Conservation (phyloP, 164 flowering plant genomes). For the Stephania yunnanensis region DNA sequence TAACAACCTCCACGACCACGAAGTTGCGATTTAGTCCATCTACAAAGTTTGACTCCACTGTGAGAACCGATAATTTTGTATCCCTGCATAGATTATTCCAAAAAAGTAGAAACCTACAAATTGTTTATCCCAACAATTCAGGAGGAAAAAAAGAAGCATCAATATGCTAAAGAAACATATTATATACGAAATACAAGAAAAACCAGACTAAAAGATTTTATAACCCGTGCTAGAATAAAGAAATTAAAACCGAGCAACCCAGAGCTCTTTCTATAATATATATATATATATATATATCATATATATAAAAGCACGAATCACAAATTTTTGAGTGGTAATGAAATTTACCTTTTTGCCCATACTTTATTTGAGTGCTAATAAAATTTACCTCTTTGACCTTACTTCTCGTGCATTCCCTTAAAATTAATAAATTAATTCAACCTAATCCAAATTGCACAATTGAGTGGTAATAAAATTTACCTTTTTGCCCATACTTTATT, state of each 20-base stretch:
- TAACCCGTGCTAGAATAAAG: not conserved
- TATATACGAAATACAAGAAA: not conserved
- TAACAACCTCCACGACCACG: slow-evolving; percentile 99
- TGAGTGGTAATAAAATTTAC: no score
- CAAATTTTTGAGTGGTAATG: no score
- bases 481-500: no score
- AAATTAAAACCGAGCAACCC: not conserved
- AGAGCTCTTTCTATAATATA: not conserved
- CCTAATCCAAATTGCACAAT: no score
- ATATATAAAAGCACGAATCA: no score
- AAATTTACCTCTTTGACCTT: no score
- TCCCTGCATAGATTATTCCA: slow-evolving; percentile 53
- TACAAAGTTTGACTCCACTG: slow-evolving; percentile 94
- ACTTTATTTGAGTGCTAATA: no score
- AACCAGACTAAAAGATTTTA: not conserved
- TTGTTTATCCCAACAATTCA: not conserved
- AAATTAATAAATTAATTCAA: no score
- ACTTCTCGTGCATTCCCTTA: no score
- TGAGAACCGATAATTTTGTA: slow-evolving; percentile 97
- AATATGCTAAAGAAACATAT: not conserved
- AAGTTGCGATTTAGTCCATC: slow-evolving; percentile 98
- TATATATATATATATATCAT: no score
- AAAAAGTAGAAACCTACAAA: not conserved
- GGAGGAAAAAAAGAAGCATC: not conserved
- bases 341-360: no score